phyloP scores from a whole-genome alignment of 164 flowering plant genomes.

The Vitis riparia region DNA sequence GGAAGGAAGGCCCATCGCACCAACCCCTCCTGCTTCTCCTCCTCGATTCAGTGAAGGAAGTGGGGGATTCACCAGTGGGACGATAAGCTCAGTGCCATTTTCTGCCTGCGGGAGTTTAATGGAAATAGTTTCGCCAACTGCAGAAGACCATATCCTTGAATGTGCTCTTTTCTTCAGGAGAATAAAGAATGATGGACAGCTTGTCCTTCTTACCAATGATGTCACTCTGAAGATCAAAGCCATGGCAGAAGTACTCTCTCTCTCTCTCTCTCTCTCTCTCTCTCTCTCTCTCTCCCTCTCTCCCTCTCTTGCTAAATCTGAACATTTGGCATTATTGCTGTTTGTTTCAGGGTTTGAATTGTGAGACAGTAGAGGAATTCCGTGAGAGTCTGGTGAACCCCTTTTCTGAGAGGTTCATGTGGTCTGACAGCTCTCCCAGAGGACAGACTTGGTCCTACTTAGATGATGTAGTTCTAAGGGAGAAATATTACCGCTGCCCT shows the following conservation, averaged over 20 bases:
- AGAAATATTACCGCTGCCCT: conserved; percentile 40
- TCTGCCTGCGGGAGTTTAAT: conserved; percentile 28
- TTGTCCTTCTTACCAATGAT: conserved; percentile 72
- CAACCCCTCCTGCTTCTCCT: conserved; percentile 83
- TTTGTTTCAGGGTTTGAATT: conserved; percentile 66
- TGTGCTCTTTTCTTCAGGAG: conserved; percentile 58
- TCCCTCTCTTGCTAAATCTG: neutral
- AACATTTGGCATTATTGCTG: neutral
- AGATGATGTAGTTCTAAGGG: conserved; percentile 60
- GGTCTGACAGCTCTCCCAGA: conserved; percentile 79
- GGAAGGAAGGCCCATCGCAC: conserved; percentile 52
- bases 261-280: neutral
- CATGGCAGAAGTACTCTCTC: conserved; percentile 78
- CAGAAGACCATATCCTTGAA: conserved; percentile 82
- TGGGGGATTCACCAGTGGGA: conserved; percentile 13
- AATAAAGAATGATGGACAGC: conserved; percentile 42
- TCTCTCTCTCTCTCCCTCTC: neutral
- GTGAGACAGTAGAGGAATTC: conserved; percentile 84
- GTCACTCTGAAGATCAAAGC: conserved; percentile 78
- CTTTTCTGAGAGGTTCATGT: conserved; percentile 76
- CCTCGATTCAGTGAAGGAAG: conserved; percentile 33
- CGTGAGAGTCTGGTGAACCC: conserved; percentile 83
- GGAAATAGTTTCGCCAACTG: conserved; percentile 68
- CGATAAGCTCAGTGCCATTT: conserved; percentile 29
- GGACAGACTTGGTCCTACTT: conserved; percentile 81